Evolutionary conservation across 306 rosid species (phyloP).

Genomic region (Purshia tridentata): DNA sequence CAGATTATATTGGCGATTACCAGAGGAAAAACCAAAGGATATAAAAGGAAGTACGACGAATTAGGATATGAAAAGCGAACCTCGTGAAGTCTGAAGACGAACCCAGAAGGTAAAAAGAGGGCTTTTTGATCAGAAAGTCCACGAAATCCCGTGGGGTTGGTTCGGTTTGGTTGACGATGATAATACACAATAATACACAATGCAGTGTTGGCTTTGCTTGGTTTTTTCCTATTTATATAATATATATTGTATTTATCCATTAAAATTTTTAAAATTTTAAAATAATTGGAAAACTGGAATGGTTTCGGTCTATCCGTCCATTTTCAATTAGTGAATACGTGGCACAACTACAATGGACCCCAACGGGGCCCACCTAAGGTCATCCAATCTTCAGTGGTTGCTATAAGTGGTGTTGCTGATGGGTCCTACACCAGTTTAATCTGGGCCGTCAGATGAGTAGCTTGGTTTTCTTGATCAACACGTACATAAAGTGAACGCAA

Average conservation of each 20-base stretch:
- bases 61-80: slow-evolving; percentile 15
- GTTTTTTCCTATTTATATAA: neutral
- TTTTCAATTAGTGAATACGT: neutral
- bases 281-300: neutral
- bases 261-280: neutral
- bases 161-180: slow-evolving; percentile 34
- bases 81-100: slow-evolving; percentile 20
- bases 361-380: neutral
- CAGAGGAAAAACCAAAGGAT: neutral
- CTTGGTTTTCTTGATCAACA: neutral
- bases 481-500: neutral
- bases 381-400: too few relatives aligned
- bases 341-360: neutral
- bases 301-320: neutral
- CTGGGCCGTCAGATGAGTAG: neutral
- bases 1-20: neutral
- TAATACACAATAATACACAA: slow-evolving; percentile 11
- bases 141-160: slow-evolving; percentile 23
- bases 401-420: neutral
- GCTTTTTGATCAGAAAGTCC: slow-evolving; percentile 34
- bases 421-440: neutral
- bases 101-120: slow-evolving; percentile 18
- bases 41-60: neutral
- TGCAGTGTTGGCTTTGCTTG: slow-evolving; percentile 3
- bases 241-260: neutral